Base-by-base conservation (phyloP, 2,329 filamentous ascomycete genomes). In the Exutisphaerella laricina region DNA sequence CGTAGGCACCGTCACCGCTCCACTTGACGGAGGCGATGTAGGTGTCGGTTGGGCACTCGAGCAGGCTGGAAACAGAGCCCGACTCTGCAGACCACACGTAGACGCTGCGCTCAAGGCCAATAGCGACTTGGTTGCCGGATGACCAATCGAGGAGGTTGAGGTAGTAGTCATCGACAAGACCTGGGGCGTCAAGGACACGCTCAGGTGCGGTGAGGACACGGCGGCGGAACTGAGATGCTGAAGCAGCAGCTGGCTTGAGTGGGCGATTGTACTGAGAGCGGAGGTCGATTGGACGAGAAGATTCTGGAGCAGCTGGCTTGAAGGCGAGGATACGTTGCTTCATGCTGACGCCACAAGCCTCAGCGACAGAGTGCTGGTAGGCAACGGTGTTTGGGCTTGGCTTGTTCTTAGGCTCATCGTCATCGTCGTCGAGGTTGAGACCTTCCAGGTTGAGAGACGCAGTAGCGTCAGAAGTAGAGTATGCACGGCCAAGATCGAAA, bases 21-120 rank as follows among this genome's bases (percentile, higher is more conserved):
- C 92, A 98, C 73, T 97, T 97, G 61, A 98, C 90, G 55, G 89
- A 96, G 72, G 89, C 94, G 60, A 98, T 82, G 64, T 98, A 97
- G 14, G 90, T 97, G 66, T 98, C 92, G 14, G 85, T 74, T 43
- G 79, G 78, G 37, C 87, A 88, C 72, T 98, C 90, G 38, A 97
- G 72, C 17, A 98, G 80, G 59, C 85, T 90, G 70, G 79, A 85
- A 49, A 98, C 92, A 12, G 82, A 80, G 46, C 92, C 92, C 60
- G 88, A 84, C 55, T 97, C 92, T 10, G 92, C 92, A 25, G 92
- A 97, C 92, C 92, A 98, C 57, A 98, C 86, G 61, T 98, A 98
- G 58, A 98, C 92, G 56, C 84, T 94, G 55, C 90, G 88, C 73
- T 97, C 92, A 9, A 98, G 80, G 44, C 90, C 92, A 63, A 98